Evolutionary conservation across 805 yeast genomes (phyloP).

Genomic region (Candida sphagnicola): DNA sequence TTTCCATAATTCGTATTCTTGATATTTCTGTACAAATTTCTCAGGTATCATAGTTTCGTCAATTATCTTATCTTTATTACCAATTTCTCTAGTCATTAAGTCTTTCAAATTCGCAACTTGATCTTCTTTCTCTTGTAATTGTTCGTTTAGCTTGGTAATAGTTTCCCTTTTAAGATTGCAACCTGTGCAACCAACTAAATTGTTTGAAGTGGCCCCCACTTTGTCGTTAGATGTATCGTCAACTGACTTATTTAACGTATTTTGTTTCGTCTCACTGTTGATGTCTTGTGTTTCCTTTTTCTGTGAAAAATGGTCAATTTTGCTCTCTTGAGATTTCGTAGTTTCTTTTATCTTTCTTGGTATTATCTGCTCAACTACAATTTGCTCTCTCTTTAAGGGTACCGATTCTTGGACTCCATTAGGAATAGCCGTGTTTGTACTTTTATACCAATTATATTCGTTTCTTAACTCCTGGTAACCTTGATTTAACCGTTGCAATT

Average conservation of each 20-base stretch:
- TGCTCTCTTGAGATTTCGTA: not conserved
- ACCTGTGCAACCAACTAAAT: not conserved
- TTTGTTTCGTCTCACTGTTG: too few relatives aligned
- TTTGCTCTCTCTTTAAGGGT: too few relatives aligned
- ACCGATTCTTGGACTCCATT: too few relatives aligned
- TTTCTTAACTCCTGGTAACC: conserved; percentile 17
- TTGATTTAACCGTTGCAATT: conserved; percentile 11
- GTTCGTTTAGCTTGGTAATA: not conserved
- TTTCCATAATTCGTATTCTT: conserved; percentile 20
- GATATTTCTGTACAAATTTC: conserved; percentile 21
- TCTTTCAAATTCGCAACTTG: too few relatives aligned
- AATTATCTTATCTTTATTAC: conserved; percentile 12
- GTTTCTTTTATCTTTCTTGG: too few relatives aligned
- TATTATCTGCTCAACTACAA: too few relatives aligned
- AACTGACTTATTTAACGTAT: too few relatives aligned
- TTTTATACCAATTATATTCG: conserved; percentile 10
- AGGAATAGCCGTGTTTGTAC: not conserved
- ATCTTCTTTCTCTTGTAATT: not conserved
- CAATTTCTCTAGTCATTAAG: conserved; percentile 10
- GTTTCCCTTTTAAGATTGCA: not conserved
- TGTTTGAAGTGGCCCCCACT: too few relatives aligned
- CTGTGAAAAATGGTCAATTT: too few relatives aligned
- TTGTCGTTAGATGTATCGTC: too few relatives aligned
- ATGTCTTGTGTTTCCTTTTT: too few relatives aligned
- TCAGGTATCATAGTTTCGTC: conserved; percentile 15